Evolutionary conservation across 2,329 filamentous ascomycete species (phyloP), one percentile per base, ranked within the genome.

Genomic region (Pseudogymnoascus destructans): DNA sequence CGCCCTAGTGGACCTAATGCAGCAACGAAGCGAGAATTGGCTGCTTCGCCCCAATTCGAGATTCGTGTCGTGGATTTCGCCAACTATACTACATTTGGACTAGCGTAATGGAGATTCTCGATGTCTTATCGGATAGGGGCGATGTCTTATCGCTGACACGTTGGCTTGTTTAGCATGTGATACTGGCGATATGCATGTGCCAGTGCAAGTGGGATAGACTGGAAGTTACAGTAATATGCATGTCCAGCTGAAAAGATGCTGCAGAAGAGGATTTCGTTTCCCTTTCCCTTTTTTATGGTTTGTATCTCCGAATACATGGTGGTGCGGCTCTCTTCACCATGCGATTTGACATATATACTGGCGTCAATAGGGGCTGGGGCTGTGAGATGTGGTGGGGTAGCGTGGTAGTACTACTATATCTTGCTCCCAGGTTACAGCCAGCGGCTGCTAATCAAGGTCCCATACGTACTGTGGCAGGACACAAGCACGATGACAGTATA

Each of bases 81-180:
- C 1, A 10, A 15, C 23, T 30, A 52, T 52, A 30, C 46, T 11
- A 13, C 3, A 7, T 19, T 17, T 0, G n/a, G n/a, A 17, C 1
- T 52, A 52, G 46, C 7, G 25, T 1, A 0, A 8, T 52, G 10
- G 15, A 2, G 9, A 5, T 7, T 17, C 25, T 3, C n/a, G n/a
- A n/a, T n/a, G 33, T 8, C 46, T 52, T 52, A 52, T 52, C 46
- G 46, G 46, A 52, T 52, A 52, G 46, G 46, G 46, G 46, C n/a
- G 15, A 52, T 30, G n/a, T 9, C 46, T 52, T 52, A 52, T 52
- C 46, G 46, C 25, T 52, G 46, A 52, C 46, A 30, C 46, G 25
- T 52, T 52, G 46, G 46, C 42, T 49, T 46, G 30, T 27, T 30
- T 52, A 8, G 13, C 46, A 52, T 52, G 46, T 52, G 46, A 52